Conservation (phyloP, 306 rosid species). For the Prunus fruticosa region DNA sequence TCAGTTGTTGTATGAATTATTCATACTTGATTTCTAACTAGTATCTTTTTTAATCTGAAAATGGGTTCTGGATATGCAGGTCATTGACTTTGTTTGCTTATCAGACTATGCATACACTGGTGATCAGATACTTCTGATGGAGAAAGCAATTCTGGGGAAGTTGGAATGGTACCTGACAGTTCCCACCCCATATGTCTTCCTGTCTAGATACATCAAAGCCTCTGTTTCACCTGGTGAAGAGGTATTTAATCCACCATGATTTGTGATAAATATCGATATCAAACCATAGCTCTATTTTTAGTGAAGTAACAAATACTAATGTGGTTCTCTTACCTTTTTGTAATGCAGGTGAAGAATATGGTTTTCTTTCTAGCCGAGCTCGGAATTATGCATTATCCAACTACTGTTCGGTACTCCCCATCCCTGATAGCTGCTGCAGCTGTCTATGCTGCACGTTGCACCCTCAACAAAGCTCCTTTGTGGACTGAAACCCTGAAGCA, state of each 20-base stretch:
- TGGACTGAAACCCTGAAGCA: conserved; percentile 70
- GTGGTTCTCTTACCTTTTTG: conserved; percentile 1
- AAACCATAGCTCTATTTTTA: background rate
- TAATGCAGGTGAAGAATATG: conserved; percentile 60
- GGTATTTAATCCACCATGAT: conserved; percentile 27
- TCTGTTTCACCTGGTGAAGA: conserved; percentile 52
- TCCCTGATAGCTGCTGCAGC: conserved; percentile 79
- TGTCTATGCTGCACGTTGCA: conserved; percentile 61
- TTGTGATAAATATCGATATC: background rate
- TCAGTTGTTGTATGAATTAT: background rate
- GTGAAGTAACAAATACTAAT: background rate
- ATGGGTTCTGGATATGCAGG: conserved; percentile 36
- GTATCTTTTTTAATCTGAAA: background rate
- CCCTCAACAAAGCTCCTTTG: conserved; percentile 50
- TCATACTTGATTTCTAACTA: background rate
- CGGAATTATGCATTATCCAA: conserved; percentile 49
- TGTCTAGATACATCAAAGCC: conserved; percentile 67
- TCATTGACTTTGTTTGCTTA: conserved; percentile 68
- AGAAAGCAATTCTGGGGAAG: conserved; percentile 63
- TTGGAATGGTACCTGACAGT: conserved; percentile 75
- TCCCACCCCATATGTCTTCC: conserved; percentile 82
- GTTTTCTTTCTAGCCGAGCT: conserved; percentile 73
- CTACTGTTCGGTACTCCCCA: conserved; percentile 35
- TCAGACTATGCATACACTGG: conserved; percentile 64
- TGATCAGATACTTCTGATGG: conserved; percentile 55